Evolutionary conservation across 441 rosid genomes (phyloP).

Genomic region (Mallotus japonicus): DNA sequence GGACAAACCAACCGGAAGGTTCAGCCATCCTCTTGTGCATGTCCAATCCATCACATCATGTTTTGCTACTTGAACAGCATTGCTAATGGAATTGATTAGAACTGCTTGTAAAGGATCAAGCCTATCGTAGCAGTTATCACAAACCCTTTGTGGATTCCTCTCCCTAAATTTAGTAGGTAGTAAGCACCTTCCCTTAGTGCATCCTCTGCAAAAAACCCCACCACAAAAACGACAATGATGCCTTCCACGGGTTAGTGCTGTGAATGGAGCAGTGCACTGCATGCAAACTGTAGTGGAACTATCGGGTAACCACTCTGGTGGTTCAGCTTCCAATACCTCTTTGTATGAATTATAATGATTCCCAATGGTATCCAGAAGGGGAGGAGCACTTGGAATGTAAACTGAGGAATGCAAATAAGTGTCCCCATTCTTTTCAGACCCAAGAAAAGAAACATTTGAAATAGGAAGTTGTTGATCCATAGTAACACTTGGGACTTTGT

Average conservation of each 20-base stretch:
- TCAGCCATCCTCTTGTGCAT: conserved; percentile 86
- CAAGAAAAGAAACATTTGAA: conserved; percentile 80
- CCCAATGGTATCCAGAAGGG: conserved; percentile 67
- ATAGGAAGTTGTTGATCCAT: conserved; percentile 38
- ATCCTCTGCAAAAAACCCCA: conserved; percentile 77
- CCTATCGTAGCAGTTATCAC: conserved; percentile 92
- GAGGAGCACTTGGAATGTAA: conserved; percentile 95
- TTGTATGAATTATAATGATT: conserved; percentile 52
- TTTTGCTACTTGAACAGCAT: conserved; percentile 87
- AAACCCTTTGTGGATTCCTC: conserved; percentile 90
- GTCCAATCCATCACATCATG: conserved; percentile 98
- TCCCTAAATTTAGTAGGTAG: conserved; percentile 81
- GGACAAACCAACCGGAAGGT: conserved; percentile 84
- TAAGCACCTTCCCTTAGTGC: conserved; percentile 81
- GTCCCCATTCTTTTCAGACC: conserved; percentile 72
- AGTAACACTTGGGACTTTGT: conserved; percentile 36
- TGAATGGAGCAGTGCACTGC: conserved; percentile 83
- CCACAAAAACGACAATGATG: conserved; percentile 99
- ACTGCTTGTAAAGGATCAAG: conserved; percentile 90
- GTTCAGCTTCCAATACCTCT: conserved; percentile 77
- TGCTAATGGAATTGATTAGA: conserved; percentile 77
- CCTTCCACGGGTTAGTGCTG: conserved; percentile 81
- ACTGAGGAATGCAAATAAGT: conserved; percentile 80
- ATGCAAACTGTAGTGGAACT: conserved; percentile 70
- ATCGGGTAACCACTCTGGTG: conserved; percentile 95